These are phyloP conservation scores for Crithidia fasciculata DNA, from an alignment of 208 protist genomes.

Conservation along the genomic window DNA sequence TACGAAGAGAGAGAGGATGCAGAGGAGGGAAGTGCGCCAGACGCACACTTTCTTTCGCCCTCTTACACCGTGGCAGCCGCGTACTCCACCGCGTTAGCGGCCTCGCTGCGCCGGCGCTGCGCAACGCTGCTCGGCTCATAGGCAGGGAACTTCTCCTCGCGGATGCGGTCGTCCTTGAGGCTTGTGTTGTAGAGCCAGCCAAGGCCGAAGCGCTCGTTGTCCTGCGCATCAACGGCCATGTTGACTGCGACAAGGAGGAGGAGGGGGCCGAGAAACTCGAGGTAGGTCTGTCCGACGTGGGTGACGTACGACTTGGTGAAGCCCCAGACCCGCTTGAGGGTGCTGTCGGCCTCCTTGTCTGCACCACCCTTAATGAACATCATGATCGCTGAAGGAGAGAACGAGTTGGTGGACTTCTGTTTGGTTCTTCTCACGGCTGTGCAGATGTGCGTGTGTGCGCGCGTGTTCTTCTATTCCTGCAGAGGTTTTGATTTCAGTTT, in stretches of 20 bases:
- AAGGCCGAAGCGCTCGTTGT: slow-evolving; percentile 83
- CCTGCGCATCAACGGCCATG: slow-evolving; percentile 58
- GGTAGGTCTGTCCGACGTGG: slow-evolving; percentile 51
- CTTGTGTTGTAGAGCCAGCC: slow-evolving; percentile 69
- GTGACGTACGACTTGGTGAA: slow-evolving; percentile 65
- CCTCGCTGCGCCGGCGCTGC: slow-evolving; percentile 70
- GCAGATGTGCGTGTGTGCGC: not conserved
- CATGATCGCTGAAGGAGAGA: not conserved
- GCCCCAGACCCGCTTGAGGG: slow-evolving; percentile 24
- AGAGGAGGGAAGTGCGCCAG: no score
- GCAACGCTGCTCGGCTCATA: slow-evolving; percentile 69
- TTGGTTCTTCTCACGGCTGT: not conserved
- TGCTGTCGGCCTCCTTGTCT: slow-evolving; percentile 25
- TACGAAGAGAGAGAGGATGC: not conserved
- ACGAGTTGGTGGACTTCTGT: not conserved
- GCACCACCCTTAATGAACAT: slow-evolving; percentile 28
- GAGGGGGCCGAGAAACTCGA: slow-evolving; percentile 60
- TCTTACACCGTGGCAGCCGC: slow-evolving; percentile 50
- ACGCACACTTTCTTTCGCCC: not conserved
- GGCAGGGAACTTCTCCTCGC: slow-evolving; percentile 81
- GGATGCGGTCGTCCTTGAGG: slow-evolving; percentile 64
- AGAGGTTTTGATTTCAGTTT: not conserved
- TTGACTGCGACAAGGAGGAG: slow-evolving; percentile 57
- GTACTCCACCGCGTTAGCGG: slow-evolving; percentile 74
- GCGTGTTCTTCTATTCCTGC: no score